Base-by-base conservation (phyloP, 2,329 filamentous ascomycete genomes). In the Pleurostoma richardsiae region DNA sequence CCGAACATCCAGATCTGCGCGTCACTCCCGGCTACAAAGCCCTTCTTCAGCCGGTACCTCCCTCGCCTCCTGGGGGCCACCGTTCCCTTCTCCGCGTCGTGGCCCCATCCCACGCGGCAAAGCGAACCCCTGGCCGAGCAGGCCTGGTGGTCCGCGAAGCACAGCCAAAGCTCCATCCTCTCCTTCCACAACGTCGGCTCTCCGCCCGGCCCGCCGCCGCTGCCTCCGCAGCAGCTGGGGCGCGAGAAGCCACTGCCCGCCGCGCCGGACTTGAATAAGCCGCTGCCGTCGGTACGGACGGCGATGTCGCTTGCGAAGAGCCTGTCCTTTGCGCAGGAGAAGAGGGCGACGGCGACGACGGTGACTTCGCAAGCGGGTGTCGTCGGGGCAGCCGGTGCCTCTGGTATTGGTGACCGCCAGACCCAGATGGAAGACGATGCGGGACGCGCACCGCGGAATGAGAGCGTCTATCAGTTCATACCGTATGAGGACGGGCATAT, bases 11-110 rank as follows among this genome's bases (percentile, higher is more conserved):
- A 70, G 67, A 68, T 72, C 42, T 72, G 68, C 49, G 70, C 70
- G 33, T 73, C 69, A 3, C 59, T 71, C 10, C 70, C 71, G 3
- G 67, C 70, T 5, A 68, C 67, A 6, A 73, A 69, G 44, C 69
- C 68, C 2, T 72, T 74, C 55, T 71, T 72, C 49, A 54, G 59
- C n/a, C 57, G 55, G 10, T 64, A 65, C 49, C 52, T 70, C 10
- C 66, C 67, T 4, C 52, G 48, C 8, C 29, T 64, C 30, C 49
- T 65, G 19, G 54, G 49, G 10, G 43, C 40, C 30, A 33, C 49
- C 4, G 29, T 4, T 7, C 46, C 33, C 40, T 8, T 36, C 33
- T 36, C 33, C 19, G 19, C 19, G 19, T 19, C 19, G 19, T 19
- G 19, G 19, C 19, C 19, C 19, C 19, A 19, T 19, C 19, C 19